These are phyloP conservation scores for Raffaelea ambrosiae DNA, from an alignment of 2,329 filamentous ascomycete genomes.

Conservation along the genomic window DNA sequence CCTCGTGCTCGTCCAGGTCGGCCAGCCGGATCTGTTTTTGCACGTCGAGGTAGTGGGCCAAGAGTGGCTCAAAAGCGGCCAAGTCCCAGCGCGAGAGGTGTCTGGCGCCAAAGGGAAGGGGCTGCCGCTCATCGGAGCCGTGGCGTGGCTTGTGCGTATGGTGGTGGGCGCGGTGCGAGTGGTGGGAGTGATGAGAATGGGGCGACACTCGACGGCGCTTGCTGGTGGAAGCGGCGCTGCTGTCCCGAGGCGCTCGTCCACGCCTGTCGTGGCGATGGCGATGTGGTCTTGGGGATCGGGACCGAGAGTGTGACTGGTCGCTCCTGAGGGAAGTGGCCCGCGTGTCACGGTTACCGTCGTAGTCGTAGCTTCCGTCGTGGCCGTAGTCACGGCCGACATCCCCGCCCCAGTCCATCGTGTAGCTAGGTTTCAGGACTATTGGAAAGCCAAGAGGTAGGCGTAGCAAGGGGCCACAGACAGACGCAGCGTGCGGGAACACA, in stretches of 20 bases:
- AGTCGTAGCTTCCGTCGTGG: too few relatives aligned
- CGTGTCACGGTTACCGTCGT: too few relatives aligned
- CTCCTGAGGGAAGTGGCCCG: too few relatives aligned
- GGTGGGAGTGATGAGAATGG: background rate
- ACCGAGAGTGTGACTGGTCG: background rate
- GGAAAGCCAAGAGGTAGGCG: too few relatives aligned
- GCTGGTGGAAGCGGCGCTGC: too few relatives aligned
- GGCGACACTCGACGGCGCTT: too few relatives aligned
- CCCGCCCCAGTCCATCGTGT: too few relatives aligned
- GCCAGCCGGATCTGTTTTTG: slow-evolving; percentile 70
- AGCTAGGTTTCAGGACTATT: too few relatives aligned
- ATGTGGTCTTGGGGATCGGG: background rate
- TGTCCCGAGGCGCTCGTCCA: background rate
- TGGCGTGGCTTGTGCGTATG: background rate
- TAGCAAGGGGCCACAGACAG: too few relatives aligned
- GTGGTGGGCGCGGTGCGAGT: background rate
- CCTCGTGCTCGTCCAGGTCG: slow-evolving; percentile 64
- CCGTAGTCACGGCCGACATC: too few relatives aligned
- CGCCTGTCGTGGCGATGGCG: background rate
- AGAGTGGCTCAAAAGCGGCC: slow-evolving; percentile 57
- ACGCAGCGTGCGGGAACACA: too few relatives aligned
- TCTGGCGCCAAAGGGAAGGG: slow-evolving; percentile 58
- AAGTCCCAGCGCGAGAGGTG: slow-evolving; percentile 62
- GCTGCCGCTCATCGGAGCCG: background rate
- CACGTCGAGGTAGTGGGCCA: slow-evolving; percentile 77